Conservation (phyloP, 2,329 filamentous ascomycete genomes). For the Hansfordia pulvinata region DNA sequence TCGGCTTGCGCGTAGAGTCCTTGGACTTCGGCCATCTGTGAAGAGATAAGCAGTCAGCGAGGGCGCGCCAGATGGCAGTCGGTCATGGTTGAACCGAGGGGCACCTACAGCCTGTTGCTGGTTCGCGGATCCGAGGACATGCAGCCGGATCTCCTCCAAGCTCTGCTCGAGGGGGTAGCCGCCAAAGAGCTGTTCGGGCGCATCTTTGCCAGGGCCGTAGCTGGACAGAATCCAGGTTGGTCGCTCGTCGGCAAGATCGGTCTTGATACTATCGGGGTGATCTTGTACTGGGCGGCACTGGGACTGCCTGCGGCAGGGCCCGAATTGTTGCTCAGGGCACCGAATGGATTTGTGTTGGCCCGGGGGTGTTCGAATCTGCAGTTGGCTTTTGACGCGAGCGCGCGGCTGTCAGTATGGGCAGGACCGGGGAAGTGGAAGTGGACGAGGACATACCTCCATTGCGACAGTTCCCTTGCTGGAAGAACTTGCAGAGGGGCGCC, state of each 20-base stretch:
- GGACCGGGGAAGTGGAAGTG: background rate
- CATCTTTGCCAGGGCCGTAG: conserved; percentile 66
- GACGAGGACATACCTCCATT: conserved; percentile 42
- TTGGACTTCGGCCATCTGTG: conserved; percentile 45
- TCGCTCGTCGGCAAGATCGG: conserved; percentile 55
- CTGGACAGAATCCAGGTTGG: conserved; percentile 79
- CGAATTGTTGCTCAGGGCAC: conserved; percentile 44
- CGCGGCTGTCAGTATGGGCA: background rate
- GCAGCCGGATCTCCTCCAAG: conserved; percentile 72
- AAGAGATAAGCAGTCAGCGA: no score
- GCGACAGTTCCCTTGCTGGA: conserved; percentile 49
- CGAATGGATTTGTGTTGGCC: conserved; percentile 19
- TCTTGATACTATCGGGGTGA: conserved; percentile 47
- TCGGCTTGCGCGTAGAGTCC: conserved; percentile 49
- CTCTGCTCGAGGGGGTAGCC: conserved; percentile 70
- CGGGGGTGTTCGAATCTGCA: conserved; percentile 42
- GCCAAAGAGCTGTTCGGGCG: conserved; percentile 74
- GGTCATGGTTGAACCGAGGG: background rate
- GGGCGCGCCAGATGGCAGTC: no score
- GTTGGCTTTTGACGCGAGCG: conserved; percentile 25
- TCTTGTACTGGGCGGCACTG: conserved; percentile 25
- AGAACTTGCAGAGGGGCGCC: conserved; percentile 46
- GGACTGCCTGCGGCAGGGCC: conserved; percentile 27
- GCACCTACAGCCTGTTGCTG: conserved; percentile 33
- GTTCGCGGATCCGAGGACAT: conserved; percentile 46